Evolutionary conservation across 2,329 filamentous ascomycete species (phyloP).

Genomic region (Thermoascus crustaceus): DNA sequence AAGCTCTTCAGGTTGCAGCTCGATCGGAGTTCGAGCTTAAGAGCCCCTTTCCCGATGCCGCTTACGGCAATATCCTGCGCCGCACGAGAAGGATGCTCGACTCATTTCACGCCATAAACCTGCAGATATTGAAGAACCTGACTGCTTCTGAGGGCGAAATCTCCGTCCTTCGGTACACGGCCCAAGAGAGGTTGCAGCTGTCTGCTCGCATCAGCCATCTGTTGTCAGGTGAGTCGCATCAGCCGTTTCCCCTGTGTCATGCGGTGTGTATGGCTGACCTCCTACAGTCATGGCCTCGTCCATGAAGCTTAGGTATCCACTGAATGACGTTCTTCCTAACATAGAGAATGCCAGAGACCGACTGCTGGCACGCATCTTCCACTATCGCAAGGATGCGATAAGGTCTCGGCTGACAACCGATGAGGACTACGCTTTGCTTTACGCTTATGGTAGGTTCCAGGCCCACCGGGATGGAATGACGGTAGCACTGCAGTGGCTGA

Average conservation of each 20-base stretch:
- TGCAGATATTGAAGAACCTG: slow-evolving; percentile 75
- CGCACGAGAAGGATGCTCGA: slow-evolving; percentile 81
- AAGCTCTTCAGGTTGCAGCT: slow-evolving; percentile 63
- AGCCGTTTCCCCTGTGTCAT: background rate
- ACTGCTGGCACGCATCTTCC: slow-evolving; percentile 77
- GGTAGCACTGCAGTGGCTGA: background rate
- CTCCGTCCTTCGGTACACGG: slow-evolving; percentile 70
- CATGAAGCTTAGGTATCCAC: slow-evolving; percentile 87
- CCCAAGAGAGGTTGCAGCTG: slow-evolving; percentile 67
- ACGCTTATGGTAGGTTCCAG: slow-evolving; percentile 64
- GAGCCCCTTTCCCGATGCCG: slow-evolving; percentile 71
- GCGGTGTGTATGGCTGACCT: slow-evolving; percentile 16
- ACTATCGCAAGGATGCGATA: slow-evolving; percentile 66
- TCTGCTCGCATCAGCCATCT: slow-evolving; percentile 89
- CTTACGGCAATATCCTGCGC: slow-evolving; percentile 65
- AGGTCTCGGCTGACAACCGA: slow-evolving; percentile 38
- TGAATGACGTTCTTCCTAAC: slow-evolving; percentile 80
- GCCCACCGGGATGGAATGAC: slow-evolving; percentile 1
- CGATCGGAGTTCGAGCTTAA: slow-evolving; percentile 81
- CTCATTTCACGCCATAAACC: slow-evolving; percentile 92
- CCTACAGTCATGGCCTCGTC: slow-evolving; percentile 78
- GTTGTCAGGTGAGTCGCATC: slow-evolving; percentile 43
- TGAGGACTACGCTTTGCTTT: slow-evolving; percentile 79
- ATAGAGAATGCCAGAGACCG: slow-evolving; percentile 73
- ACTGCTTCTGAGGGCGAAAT: slow-evolving; percentile 71